These are phyloP conservation scores for Colletotrichum abscissum DNA, from an alignment of 2,329 filamentous ascomycete genomes.

Conservation along the genomic window DNA sequence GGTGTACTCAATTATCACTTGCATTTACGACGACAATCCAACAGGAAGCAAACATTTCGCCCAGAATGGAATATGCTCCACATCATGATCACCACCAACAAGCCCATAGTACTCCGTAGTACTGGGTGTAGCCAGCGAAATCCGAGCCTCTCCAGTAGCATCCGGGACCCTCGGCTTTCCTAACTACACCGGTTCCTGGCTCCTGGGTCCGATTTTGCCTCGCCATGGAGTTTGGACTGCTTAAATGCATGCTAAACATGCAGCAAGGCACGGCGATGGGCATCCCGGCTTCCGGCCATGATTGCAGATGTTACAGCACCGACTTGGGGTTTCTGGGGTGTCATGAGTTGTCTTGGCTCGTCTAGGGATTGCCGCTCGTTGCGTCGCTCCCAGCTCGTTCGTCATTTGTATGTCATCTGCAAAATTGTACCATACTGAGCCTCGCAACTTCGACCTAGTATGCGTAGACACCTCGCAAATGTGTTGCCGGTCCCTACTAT, in stretches of 20 bases:
- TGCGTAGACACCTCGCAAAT: background rate
- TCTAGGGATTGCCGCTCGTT: background rate
- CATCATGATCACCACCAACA: background rate
- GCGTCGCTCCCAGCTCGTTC: background rate
- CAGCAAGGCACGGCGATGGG: constrained; percentile 1
- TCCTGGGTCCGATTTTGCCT: background rate
- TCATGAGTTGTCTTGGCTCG: background rate
- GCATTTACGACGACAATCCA: background rate
- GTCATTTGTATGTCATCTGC: background rate
- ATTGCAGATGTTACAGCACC: background rate
- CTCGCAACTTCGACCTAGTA: too few species aligned
- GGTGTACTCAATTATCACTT: background rate
- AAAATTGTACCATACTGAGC: background rate
- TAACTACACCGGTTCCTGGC: background rate
- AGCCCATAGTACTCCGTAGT: background rate
- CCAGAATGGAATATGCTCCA: constrained; percentile 13
- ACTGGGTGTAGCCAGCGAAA: background rate
- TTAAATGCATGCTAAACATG: background rate
- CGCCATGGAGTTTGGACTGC: background rate
- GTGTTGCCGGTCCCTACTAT: background rate
- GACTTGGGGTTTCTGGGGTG: background rate
- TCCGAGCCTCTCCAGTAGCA: background rate
- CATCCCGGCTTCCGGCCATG: constrained; percentile 20
- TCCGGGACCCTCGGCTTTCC: background rate
- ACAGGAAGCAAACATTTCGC: constrained; percentile 26